Evolutionary conservation across 768 basidiomycete species (phyloP), one percentile per base, ranked within the genome.

Genomic region (Aureoboletus auriporus): DNA sequence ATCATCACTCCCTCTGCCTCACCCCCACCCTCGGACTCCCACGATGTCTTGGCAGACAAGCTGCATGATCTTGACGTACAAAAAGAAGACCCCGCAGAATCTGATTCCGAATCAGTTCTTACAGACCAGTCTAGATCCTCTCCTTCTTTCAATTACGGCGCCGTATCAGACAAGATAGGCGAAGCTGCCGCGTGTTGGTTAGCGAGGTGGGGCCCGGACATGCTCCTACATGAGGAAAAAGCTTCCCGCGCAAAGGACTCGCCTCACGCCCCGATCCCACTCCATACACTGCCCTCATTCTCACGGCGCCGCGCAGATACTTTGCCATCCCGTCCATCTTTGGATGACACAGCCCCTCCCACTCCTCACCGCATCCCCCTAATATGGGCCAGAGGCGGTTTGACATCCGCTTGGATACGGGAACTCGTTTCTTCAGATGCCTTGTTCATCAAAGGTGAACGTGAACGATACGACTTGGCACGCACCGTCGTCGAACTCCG

Each of bases 121-220:
- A 47, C 60, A 27, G 55, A 53, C 8, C 48, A 39, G 6, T 52
- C 49, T 2, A 46, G 48, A 6, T 59, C 50, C 17, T 55, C 59
- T 12, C 74, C 76, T 2, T 70, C 70, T 31, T 87, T 83, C 57
- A 77, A 83, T 60, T 95, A 96, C 59, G 93, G 93, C n/a, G 75
- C 80, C n/a, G 75, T 93, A 9, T 88, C 88, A 0, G 82, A 92
- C 67, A 94, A 91, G 70, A 89, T 96, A 47, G 93, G 93, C 11
- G 92, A 95, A 67, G 86, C 90, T 0, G 85, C 86, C 56, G 79
- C 80, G 3, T 90, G 87, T 64, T 97, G 93, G 92, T 72, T 96
- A 14, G 77, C 84, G 1, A 75, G 89, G 38, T 97, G 93, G 93
- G 89, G 84, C 0, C 63, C 69, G 11, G 93, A 96, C 61, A 75